Evolutionary conservation across 192 early-diverging fungal genomes (phyloP).

Genomic region (Linderina pennispora): DNA sequence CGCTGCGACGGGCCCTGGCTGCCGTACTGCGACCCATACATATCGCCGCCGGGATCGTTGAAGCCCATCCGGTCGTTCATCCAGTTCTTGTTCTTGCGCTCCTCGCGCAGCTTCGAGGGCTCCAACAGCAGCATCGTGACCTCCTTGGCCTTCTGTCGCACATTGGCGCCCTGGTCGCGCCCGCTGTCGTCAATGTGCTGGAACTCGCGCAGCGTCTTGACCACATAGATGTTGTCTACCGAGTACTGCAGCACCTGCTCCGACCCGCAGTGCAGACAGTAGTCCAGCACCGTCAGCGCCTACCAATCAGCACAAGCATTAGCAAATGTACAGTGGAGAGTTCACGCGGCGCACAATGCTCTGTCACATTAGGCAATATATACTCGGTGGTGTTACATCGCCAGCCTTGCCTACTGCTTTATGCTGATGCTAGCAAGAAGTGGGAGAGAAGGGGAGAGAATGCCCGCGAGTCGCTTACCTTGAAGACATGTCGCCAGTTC

Average conservation of each 20-base stretch:
- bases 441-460: neutral
- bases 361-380: too few species aligned
- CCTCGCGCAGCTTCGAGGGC: slow-evolving; percentile 68
- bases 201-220: slow-evolving; percentile 96
- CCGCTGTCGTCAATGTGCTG: slow-evolving; percentile 92
- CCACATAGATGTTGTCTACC: slow-evolving; percentile 82
- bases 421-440: too few species aligned
- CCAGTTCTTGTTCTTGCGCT: slow-evolving; percentile 59
- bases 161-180: slow-evolving; percentile 87
- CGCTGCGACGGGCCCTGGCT: neutral
- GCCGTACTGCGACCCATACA: neutral
- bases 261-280: slow-evolving; percentile 77
- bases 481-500: slow-evolving; percentile 98
- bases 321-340: neutral
- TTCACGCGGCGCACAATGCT: too few species aligned
- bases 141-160: slow-evolving; percentile 90
- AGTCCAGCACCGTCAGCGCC: slow-evolving; percentile 83
- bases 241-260: slow-evolving; percentile 83
- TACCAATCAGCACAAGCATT: slow-evolving; percentile 4
- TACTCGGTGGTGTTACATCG: too few species aligned
- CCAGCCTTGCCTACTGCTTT: too few species aligned
- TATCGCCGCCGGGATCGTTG: slow-evolving; percentile 4
- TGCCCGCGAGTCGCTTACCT: slow-evolving; percentile 50
- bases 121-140: slow-evolving; percentile 76
- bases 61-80: slow-evolving; percentile 58